Base-by-base conservation (phyloP, 2,329 filamentous ascomycete genomes). In the Tolypocladium amazonense region DNA sequence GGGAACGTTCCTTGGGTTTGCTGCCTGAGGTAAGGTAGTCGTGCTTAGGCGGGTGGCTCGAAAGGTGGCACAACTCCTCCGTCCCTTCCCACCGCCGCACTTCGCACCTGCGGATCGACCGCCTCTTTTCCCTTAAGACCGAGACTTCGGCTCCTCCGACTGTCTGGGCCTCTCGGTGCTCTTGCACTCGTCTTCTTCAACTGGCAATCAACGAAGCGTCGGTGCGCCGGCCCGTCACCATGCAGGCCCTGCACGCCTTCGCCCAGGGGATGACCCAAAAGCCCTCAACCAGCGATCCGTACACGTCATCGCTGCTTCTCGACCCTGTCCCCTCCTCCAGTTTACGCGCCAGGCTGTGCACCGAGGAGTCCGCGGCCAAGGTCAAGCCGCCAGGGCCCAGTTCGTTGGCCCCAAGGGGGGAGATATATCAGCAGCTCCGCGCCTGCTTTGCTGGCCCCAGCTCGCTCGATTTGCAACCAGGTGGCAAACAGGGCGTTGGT, bases 311-410 rank as follows among this genome's bases (percentile, higher is more conserved):
- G 15, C 30, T 53, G 15, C 38, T 55, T n/a, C n/a, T 54, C n/a
- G 47, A 56, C 33, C 53, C 52, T 15, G 56, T 27, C 33, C 66
- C 64, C n/a, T 65, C 68, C 0, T 67, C 67, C 0, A 69, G 64
- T 0, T 57, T 73, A 1, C 66, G 70, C 25, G 66, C 65, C 39
- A 69, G 70, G 9, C 65, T 73, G 15, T 65, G 67, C 12, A 71
- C 65, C 15, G 62, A 65, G 3, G 65, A 66, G 2, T 60, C 54
- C 2, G 38, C 30, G 3, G n/a, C 35, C 37, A 37, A 47, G 43
- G 45, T 30, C 5, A n/a, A 39, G 5, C 55, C 59, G 7, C 52
- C 56, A 6, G 60, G 61, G 9, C 60, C 63, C 4, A 5, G 50
- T 12, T 58, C 62, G 11, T 35, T 56, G 1, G 27, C 59, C 2